Base-by-base conservation (phyloP, 768 basidiomycete genomes). In the Termitomyces sp. region DNA sequence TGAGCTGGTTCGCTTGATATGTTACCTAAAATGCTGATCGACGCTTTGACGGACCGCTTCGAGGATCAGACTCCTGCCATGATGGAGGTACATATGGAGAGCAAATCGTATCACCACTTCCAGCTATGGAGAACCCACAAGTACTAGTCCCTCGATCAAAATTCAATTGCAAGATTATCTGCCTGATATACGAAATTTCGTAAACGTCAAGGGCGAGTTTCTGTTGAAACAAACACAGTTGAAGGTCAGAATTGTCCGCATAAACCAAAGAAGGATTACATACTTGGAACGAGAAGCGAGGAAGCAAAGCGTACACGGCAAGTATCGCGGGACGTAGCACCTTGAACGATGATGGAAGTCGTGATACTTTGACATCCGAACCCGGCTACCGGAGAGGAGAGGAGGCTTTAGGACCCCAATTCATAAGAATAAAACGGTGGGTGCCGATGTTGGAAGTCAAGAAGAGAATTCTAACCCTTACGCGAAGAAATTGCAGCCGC, bases 271-370 rank as follows among this genome's bases (percentile, higher is more conserved):
- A 60, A 43, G 57, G 20, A 41, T 41, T 41, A 41, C 40, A 40
- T 20, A 41, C 38, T 18, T 57, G 58, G 56, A 49, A 60, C 18
- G 28, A 62, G 59, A 63, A 63, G 50, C 59, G 45, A 58, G 33
- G 56, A 60, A 56, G 58, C 55, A 59, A 59, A 41, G 53, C 49
- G 49, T 54, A 40, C 14, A 59, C 57, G 49, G 45, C 51, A 56
- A 63, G 57, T 58, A 58, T 63, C 57, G 62, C 62, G 62, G 62
- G 58, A 58, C 52, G 62, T 38, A 41, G 50, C 33, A 56, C 22
- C 54, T 36, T 62, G 49, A 40, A 22, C 48, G 49, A 51, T 55
- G 54, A 54, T 59, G 38, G 58, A 62, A 56, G 54, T 32, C 24
- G n/a, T 48, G 36, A 46, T 47, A 36, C 44, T 46, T 51, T 62